Evolutionary conservation across 1,284 basidiomycete genomes (phyloP), one percentile per base, ranked within the genome.

Genomic region (Trametes pubescens): DNA sequence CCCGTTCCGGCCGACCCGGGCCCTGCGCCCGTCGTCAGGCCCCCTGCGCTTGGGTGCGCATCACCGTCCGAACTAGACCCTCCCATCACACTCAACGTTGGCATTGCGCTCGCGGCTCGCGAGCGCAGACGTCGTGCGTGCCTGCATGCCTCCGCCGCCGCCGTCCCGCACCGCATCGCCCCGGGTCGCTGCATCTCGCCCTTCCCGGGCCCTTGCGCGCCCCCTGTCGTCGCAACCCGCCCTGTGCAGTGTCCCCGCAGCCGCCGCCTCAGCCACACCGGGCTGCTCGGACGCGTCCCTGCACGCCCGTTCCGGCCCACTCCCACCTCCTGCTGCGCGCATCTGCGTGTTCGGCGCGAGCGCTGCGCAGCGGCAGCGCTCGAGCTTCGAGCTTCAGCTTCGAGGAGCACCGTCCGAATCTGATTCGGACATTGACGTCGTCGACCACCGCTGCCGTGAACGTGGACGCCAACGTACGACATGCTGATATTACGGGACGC

Each of bases 271-370:
- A 34, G 43, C 43, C 43, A 46, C 49, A 34, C 57, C 57, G 49
- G 57, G 40, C 14, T 59, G 29, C 57, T 59, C 57, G 57, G 57
- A n/a, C 57, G 10, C 21, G 18, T 47, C 22, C 6, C 22, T 24
- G 21, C 40, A 21, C n/a, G 38, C 26, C 29, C 40, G 10, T 44
- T 38, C 29, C 48, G 35, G 57, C 32, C 54, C 6, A 7, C 40
- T 43, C 40, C 40, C 40, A n/a, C 40, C 40, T 18, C 40, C 16
- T 16, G 18, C 40, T 43, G 40, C 40, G 40, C 16, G 14, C 16
- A 16, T 43, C 16, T 16, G 18, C 40, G 18, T 16, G 6, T 8
- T 16, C 26, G 16, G 5, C 40, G 9, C 8, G 21, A 11, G 21
- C 14, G 14, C 38, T 55, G 51, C 16, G 35, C 51, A 34, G 35